phyloP scores from a whole-genome alignment of 2,329 filamentous ascomycete genomes.

The Colletotrichum sp. region DNA sequence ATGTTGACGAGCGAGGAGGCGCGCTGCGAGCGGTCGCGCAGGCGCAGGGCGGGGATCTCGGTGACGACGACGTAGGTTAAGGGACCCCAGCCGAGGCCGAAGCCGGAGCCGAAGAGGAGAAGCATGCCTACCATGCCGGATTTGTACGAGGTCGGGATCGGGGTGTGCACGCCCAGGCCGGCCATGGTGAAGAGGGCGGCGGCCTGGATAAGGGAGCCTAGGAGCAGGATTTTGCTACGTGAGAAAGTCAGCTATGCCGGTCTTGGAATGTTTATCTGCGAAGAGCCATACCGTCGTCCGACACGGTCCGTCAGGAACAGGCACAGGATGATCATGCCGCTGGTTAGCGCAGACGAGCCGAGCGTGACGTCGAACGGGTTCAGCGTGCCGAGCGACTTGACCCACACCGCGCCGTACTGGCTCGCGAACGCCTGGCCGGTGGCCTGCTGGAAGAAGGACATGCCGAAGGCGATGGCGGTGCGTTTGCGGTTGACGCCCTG shows the following conservation, averaged over 20 bases:
- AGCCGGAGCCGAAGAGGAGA: slow-evolving; percentile 34
- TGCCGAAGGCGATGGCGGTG: slow-evolving; percentile 27
- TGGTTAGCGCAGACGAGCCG: neutral
- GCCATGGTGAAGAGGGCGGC: slow-evolving; percentile 17
- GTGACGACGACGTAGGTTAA: slow-evolving; percentile 37
- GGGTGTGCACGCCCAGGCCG: slow-evolving; percentile 18
- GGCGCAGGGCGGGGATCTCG: slow-evolving; percentile 31
- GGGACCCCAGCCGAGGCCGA: slow-evolving; percentile 37
- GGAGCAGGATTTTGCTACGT: neutral
- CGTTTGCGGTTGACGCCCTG: slow-evolving; percentile 28
- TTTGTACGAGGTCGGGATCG: slow-evolving; percentile 21
- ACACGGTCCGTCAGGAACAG: slow-evolving; percentile 4
- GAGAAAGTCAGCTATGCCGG: neutral
- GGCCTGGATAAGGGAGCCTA: neutral
- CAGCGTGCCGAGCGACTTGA: slow-evolving; percentile 30
- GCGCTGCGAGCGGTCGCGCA: slow-evolving; percentile 7
- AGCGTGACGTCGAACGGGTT: slow-evolving; percentile 31
- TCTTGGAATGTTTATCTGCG: accelerated
- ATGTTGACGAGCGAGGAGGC: slow-evolving; percentile 22
- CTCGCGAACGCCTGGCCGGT: slow-evolving; percentile 24
- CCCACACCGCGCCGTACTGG: slow-evolving; percentile 28
- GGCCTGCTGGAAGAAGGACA: slow-evolving; percentile 26
- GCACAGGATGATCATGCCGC: neutral
- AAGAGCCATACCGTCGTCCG: slow-evolving; percentile 5
- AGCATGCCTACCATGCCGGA: slow-evolving; percentile 37